phyloP scores from a whole-genome alignment of 257 asterid species.

The Solanum appendiculatum region DNA sequence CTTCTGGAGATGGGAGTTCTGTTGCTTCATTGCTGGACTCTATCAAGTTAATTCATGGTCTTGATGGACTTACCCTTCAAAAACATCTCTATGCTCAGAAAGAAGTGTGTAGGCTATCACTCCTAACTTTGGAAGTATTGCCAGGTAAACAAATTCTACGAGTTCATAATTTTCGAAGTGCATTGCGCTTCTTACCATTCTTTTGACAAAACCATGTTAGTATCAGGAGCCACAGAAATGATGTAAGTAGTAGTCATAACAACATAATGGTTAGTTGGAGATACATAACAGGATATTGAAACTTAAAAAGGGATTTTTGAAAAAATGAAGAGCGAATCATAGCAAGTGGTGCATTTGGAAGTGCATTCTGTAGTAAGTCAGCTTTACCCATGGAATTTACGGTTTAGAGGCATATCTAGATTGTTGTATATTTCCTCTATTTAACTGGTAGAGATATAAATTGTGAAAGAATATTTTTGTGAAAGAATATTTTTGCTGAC shows the following conservation, averaged over 20 bases:
- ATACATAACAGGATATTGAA: not conserved
- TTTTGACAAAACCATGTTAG: not conserved
- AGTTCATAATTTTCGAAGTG: not conserved
- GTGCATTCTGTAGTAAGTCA: not conserved
- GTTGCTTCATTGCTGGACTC: slow-evolving; percentile 31
- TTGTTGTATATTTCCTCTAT: not conserved
- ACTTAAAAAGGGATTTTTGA: not conserved
- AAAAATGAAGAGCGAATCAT: not conserved
- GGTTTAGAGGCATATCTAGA: not conserved
- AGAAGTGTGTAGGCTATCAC: slow-evolving; percentile 52
- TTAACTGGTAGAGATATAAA: not conserved
- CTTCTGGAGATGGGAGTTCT: slow-evolving; percentile 6
- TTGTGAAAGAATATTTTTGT: not conserved
- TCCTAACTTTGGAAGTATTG: slow-evolving; percentile 37
- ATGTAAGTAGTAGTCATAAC: not conserved
- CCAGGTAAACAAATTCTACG: slow-evolving; percentile 39
- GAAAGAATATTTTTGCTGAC: not conserved
- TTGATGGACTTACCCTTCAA: slow-evolving; percentile 50
- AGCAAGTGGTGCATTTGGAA: not conserved
- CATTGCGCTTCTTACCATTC: not conserved
- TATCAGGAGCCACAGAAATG: not conserved
- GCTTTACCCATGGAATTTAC: not conserved
- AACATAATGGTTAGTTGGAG: not conserved
- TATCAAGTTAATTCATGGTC: slow-evolving; percentile 33
- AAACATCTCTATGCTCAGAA: slow-evolving; percentile 27